phyloP scores from a whole-genome alignment of 345 rosid genomes.

The Salix arbutifolia region DNA sequence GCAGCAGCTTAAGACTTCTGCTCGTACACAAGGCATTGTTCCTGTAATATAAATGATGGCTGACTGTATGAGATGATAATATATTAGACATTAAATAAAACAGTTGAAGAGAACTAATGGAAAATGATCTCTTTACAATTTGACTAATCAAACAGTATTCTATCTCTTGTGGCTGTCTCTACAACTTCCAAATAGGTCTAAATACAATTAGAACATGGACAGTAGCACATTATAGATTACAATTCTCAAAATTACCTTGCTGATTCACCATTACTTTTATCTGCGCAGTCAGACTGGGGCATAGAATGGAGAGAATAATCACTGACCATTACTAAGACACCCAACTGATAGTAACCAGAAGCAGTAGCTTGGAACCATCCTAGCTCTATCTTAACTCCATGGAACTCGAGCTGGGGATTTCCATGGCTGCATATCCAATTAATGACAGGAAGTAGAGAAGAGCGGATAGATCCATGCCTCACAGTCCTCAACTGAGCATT shows the following conservation, averaged over 20 bases:
- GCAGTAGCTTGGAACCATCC: slow-evolving; percentile 99
- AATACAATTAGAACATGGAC: neutral
- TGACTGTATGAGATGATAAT: slow-evolving; percentile 8
- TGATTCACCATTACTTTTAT: slow-evolving; percentile 40
- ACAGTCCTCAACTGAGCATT: slow-evolving; percentile 95
- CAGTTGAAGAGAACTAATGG: neutral
- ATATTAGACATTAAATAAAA: neutral
- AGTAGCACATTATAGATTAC: neutral
- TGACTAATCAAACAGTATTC: neutral
- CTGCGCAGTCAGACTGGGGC: slow-evolving; percentile 39
- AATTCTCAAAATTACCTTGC: slow-evolving; percentile 46
- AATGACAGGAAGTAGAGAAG: slow-evolving; percentile 74
- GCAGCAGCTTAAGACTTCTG: slow-evolving; percentile 49
- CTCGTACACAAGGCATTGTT: slow-evolving; percentile 38
- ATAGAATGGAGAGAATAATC: slow-evolving; percentile 45
- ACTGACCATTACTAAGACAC: slow-evolving; percentile 70
- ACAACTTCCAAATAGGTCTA: neutral
- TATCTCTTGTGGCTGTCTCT: neutral
- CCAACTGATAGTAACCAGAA: slow-evolving; percentile 95
- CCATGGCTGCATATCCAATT: slow-evolving; percentile 86
- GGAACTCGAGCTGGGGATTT: slow-evolving; percentile 89
- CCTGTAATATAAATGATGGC: slow-evolving; percentile 38
- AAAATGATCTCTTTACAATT: neutral
- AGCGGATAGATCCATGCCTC: slow-evolving; percentile 76
- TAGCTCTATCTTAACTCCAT: slow-evolving; percentile 74